Percentiles rank a stretch among this genome's conserved stretches.
phyloP scores from a whole-genome alignment of 2,329 filamentous ascomycete genomes.

The Beauveria brongniartii region DNA sequence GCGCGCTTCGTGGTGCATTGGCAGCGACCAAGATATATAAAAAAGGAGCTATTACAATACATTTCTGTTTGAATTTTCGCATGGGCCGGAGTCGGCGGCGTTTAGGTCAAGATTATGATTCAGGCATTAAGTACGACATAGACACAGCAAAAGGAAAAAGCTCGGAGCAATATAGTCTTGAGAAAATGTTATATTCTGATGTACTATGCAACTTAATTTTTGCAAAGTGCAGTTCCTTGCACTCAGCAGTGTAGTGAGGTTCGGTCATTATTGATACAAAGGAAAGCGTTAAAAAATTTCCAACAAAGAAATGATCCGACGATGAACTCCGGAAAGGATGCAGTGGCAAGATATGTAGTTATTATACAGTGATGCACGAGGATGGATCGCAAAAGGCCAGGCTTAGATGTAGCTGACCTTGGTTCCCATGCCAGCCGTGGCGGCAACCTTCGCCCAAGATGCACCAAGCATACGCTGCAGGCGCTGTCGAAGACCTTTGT shows the following conservation, averaged over 20 bases:
- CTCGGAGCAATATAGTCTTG: neutral
- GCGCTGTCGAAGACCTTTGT: conserved; percentile 66
- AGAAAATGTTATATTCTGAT: neutral
- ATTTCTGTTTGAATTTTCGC: neutral
- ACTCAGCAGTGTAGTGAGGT: neutral
- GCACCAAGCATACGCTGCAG: conserved; percentile 59
- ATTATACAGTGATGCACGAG: conserved; percentile 17
- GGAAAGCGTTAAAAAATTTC: conserved; percentile 7
- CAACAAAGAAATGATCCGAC: neutral
- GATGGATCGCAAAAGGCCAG: neutral
- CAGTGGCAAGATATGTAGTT: conserved; percentile 11
- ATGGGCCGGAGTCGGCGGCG: conserved; percentile 11
- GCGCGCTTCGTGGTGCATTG: conserved; percentile 1
- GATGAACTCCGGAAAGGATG: conserved; percentile 12
- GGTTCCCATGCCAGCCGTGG: conserved; percentile 89
- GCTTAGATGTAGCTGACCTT: conserved; percentile 90
- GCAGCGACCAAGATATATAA: conserved; percentile 7
- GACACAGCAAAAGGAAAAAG: neutral
- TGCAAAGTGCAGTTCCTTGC: neutral
- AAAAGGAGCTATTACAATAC: neutral
- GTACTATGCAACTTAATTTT: conserved; percentile 5
- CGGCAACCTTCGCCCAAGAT: conserved; percentile 72
- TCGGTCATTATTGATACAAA: conserved; percentile 13
- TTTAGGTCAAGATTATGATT: neutral
- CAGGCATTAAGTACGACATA: neutral